Evolutionary conservation across 2,329 filamentous ascomycete genomes (phyloP).

Genomic region (Ophiocordyceps unilateralis): DNA sequence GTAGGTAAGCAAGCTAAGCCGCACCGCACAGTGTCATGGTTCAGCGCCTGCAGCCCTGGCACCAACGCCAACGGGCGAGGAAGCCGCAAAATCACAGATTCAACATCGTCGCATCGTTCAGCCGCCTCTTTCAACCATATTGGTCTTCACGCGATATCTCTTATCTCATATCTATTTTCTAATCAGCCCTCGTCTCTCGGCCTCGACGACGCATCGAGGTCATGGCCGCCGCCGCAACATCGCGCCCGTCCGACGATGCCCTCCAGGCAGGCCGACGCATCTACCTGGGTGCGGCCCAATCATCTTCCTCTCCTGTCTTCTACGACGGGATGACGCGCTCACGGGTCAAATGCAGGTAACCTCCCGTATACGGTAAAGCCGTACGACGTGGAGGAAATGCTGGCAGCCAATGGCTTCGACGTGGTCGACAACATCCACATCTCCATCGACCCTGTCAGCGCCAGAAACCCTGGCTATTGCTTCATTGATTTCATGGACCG

Average conservation of each 20-base stretch:
- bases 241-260: not conserved
- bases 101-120: too few relatives aligned
- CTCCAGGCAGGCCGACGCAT: constrained; percentile 25
- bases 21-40: too few relatives aligned
- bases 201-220: not conserved
- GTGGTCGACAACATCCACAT: constrained; percentile 43
- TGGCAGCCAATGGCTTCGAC: constrained; percentile 25
- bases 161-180: too few relatives aligned
- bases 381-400: constrained; percentile 41
- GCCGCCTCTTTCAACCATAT: too few relatives aligned
- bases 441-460: constrained; percentile 49
- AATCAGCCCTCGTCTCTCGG: not conserved
- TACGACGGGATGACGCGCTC: constrained; percentile 1
- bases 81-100: too few relatives aligned
- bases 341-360: constrained; percentile 17
- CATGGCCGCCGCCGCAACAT: not conserved
- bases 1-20: too few relatives aligned
- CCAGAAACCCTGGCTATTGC: constrained; percentile 53
- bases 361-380: constrained; percentile 36
- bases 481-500: constrained; percentile 49
- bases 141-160: too few relatives aligned
- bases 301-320: not conserved
- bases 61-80: too few relatives aligned
- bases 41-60: too few relatives aligned
- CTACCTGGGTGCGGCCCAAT: constrained; percentile 30